These are phyloP conservation scores for Asterionellopsis glacialis DNA, from an alignment of 108 stramenopile species.

Conservation along the genomic window DNA sequence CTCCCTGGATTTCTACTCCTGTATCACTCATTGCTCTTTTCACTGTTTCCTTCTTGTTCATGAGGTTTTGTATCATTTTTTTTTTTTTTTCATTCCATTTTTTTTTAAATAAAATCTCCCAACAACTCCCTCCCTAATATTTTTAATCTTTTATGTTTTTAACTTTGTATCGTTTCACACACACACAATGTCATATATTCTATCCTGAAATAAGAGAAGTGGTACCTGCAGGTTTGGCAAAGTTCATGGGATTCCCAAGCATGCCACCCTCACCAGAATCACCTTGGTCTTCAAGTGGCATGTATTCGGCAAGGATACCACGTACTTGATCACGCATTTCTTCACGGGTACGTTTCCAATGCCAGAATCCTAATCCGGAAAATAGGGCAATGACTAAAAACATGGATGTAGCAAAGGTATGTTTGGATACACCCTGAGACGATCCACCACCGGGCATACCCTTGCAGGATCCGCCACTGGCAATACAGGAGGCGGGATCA, in stretches of 20 bases:
- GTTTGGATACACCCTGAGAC: conserved; percentile 17
- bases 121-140: too few species aligned
- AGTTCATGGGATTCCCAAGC: conserved; percentile 27
- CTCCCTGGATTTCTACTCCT: too few species aligned
- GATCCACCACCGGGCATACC: background rate
- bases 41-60: too few species aligned
- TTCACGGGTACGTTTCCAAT: conserved; percentile 69
- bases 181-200: too few species aligned
- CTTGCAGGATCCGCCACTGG: background rate
- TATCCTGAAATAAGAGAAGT: conserved; percentile 3
- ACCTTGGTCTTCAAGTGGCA: conserved; percentile 4
- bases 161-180: too few species aligned
- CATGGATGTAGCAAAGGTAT: conserved; percentile 37
- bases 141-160: too few species aligned
- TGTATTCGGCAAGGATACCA: conserved; percentile 88
- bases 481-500: conserved; percentile 28
- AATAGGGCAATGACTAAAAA: conserved; percentile 30
- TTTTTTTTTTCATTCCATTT: too few species aligned
- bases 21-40: too few species aligned
- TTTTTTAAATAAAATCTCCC: too few species aligned
- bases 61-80: too few species aligned
- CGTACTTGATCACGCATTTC: conserved; percentile 88
- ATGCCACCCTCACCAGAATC: background rate
- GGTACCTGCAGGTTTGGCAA: conserved; percentile 33
- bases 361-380: conserved; percentile 58